phyloP scores from a whole-genome alignment of 768 basidiomycete species.

The Lactarius tabidus region DNA sequence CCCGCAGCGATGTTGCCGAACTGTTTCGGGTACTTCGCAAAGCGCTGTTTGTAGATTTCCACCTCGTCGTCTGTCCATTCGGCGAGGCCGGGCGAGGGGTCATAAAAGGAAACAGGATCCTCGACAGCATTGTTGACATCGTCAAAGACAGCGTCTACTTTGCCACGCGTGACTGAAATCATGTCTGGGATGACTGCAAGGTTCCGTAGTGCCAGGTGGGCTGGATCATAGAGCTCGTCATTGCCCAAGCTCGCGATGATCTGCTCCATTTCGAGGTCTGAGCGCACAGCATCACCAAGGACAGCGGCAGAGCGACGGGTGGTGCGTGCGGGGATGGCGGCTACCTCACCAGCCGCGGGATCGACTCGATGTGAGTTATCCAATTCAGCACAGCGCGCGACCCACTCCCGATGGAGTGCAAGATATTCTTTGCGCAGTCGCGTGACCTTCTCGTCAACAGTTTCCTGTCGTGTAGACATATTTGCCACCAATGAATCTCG shows the following conservation, averaged over 20 bases:
- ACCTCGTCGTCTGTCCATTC: conserved; percentile 90
- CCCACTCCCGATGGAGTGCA: conserved; percentile 66
- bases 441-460: conserved; percentile 50
- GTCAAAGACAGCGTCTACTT: conserved; percentile 63
- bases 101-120: conserved; percentile 75
- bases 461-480: conserved; percentile 50
- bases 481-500: conserved; percentile 50
- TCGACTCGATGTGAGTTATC: conserved; percentile 53
- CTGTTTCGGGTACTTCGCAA: conserved; percentile 85
- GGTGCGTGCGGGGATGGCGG: conserved; percentile 45
- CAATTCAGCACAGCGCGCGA: conserved; percentile 62
- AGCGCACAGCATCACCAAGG: conserved; percentile 85
- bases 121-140: conserved; percentile 81
- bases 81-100: conserved; percentile 64
- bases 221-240: conserved; percentile 91
- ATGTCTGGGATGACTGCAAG: conserved; percentile 89
- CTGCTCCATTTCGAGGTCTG: conserved; percentile 95
- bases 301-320: conserved; percentile 69
- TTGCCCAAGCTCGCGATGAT: conserved; percentile 92
- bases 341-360: conserved; percentile 33
- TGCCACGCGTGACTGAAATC: conserved; percentile 63
- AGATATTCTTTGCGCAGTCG: conserved; percentile 64
- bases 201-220: conserved; percentile 78
- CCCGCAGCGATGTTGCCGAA: conserved; percentile 87
- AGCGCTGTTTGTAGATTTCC: conserved; percentile 71